phyloP scores from a whole-genome alignment of 1,139 yeast species.

The Saccharomyces hybrid region DNA sequence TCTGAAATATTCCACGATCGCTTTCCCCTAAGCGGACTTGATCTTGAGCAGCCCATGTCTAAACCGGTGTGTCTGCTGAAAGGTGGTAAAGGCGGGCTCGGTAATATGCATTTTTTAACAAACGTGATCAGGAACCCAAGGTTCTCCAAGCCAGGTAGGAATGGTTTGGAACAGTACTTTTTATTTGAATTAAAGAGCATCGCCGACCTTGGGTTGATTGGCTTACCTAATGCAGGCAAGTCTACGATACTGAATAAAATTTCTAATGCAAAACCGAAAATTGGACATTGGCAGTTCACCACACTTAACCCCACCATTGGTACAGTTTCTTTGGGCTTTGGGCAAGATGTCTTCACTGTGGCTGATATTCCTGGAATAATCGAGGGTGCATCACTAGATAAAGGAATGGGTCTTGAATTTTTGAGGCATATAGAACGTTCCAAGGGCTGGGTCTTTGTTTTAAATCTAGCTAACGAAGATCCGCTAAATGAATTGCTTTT shows the following conservation, averaged over 20 bases:
- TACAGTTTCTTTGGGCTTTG: constrained; percentile 62
- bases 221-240: constrained; percentile 94
- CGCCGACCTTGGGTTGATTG: constrained; percentile 91
- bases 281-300: constrained; percentile 96
- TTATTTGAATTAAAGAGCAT: constrained; percentile 75
- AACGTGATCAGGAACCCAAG: constrained; percentile 80
- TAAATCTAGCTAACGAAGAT: constrained; percentile 56
- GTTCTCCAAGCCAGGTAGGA: constrained; percentile 74
- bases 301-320: constrained; percentile 90
- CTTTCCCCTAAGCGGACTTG: constrained; percentile 75
- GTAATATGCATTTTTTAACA: constrained; percentile 90
- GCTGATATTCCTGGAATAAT: constrained; percentile 97
- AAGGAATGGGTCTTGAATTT: constrained; percentile 91
- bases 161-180: constrained; percentile 58
- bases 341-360: constrained; percentile 73
- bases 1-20: constrained; percentile 57
- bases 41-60: constrained; percentile 54
- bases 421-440: constrained; percentile 87
- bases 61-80: constrained; percentile 62
- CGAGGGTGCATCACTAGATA: constrained; percentile 73
- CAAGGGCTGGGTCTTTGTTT: constrained; percentile 79
- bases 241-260: constrained; percentile 84
- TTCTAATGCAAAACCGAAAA: constrained; percentile 79
- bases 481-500: constrained; percentile 59
- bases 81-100: constrained; percentile 93